These are phyloP conservation scores for Myxozyma neotropica DNA, from an alignment of 805 yeast genomes.

Conservation along the genomic window DNA sequence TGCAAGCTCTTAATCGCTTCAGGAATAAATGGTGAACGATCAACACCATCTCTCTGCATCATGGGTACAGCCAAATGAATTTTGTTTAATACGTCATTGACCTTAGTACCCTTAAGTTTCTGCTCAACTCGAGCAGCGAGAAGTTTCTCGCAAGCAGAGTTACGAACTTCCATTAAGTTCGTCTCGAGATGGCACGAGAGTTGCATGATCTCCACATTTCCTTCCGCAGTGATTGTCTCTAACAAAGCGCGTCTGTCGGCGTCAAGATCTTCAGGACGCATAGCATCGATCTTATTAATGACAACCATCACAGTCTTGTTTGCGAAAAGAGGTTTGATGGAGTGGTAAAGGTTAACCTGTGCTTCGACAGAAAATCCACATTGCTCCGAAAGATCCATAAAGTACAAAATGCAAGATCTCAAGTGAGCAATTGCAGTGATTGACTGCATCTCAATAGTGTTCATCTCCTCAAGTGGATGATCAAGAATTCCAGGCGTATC, in stretches of 20 bases:
- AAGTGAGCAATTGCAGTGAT: slow-evolving; percentile 98
- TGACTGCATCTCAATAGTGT: slow-evolving; percentile 99
- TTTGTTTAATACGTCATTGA: slow-evolving; percentile 85
- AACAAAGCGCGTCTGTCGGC: slow-evolving; percentile 72
- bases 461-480: slow-evolving; percentile 99
- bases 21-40: slow-evolving; percentile 78
- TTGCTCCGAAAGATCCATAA: slow-evolving; percentile 98
- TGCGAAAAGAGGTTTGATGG: slow-evolving; percentile 95
- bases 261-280: slow-evolving; percentile 80
- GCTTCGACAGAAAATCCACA: slow-evolving; percentile 98
- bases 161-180: slow-evolving; percentile 92
- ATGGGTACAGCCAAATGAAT: slow-evolving; percentile 93
- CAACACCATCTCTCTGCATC: slow-evolving; percentile 73
- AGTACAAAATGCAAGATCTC: slow-evolving; percentile 93
- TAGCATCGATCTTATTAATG: slow-evolving; percentile 91
- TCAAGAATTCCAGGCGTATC: slow-evolving; percentile 99
- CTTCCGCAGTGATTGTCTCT: slow-evolving; percentile 57
- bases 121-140: slow-evolving; percentile 95
- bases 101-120: slow-evolving; percentile 88
- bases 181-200: slow-evolving; percentile 94
- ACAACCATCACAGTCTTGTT: slow-evolving; percentile 96
- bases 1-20: slow-evolving; percentile 62
- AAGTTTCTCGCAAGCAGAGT: slow-evolving; percentile 95
- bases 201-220: slow-evolving; percentile 85
- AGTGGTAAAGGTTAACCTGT: slow-evolving; percentile 94